Evolutionary conservation across 805 yeast genomes (phyloP), one percentile per base, ranked within the genome.

Genomic region (Yarrowia osloensis): DNA sequence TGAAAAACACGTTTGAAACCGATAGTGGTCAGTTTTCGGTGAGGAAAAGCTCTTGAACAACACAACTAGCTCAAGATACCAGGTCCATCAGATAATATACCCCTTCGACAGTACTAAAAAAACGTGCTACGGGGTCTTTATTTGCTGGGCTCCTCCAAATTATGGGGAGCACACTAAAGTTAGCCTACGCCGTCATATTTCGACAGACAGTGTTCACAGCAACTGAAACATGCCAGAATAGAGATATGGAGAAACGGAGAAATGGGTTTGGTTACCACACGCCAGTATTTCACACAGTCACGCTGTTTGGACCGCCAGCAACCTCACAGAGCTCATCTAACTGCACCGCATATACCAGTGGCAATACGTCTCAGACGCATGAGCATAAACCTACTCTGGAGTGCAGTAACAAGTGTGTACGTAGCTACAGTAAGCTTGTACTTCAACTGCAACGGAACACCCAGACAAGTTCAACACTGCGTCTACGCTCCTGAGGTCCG

Each of bases 361-460:
- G 50, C 50, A 46, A 49, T 49, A 49, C 55, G 24, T 29, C 55
- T 49, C 26, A 49, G 55, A 15, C 19, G 55, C 55, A 49, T 19
- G 39, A 29, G 37, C 39, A 49, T 29, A 49, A 49, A 49, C 55
- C 54, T 49, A 49, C 54, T 19, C n/a, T 13, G n/a, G 15, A 13
- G 24, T 24, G 26, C 19, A 39, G 42, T 33, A 11, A 33, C 17
- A 33, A 11, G 6, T 33, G 12, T 13, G 35, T 12, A 17, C 24
- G 44, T 39, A 39, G 24, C 22, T 42, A 42, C 26, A 17, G n/a
- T 12, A 21, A 42, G 9, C 47, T 42, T 22, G 46, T 21, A 40
- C 54, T 17, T 29, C 35, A 28, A 19, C 39, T 17, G 12, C 29
- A n/a, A 12, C 50, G n/a, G 39, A 35, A 49, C 39, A 19, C n/a